Evolutionary conservation across 2,329 filamentous ascomycete species (phyloP).

Genomic region (Sclerotinia sclerotiorum): DNA sequence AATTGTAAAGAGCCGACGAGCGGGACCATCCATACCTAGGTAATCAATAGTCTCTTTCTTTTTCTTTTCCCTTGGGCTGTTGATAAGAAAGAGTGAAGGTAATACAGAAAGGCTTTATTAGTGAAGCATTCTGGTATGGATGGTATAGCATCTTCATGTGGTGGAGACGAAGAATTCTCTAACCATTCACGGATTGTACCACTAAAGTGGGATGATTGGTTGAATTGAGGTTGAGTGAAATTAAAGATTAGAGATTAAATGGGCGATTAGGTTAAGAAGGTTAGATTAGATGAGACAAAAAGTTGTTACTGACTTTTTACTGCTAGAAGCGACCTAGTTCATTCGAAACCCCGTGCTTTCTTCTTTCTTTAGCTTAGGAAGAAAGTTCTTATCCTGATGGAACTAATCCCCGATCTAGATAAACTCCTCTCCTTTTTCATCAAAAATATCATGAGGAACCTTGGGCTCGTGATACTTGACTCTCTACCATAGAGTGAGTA

Average conservation of each 20-base stretch:
- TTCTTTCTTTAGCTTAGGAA: background rate
- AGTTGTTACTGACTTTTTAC: background rate
- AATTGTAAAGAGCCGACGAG: constrained; percentile 7
- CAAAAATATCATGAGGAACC: background rate
- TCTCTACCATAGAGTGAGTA: background rate
- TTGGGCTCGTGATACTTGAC: background rate
- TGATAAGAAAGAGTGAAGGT: constrained; percentile 1
- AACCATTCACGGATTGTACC: background rate
- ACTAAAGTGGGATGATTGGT: constrained; percentile 7
- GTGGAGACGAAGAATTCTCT: constrained; percentile 7
- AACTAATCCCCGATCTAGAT: too few relatives aligned
- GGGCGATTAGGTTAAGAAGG: background rate
- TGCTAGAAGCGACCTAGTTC: background rate
- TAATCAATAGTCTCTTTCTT: background rate
- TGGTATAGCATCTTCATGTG: background rate
- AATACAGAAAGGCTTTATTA: background rate
- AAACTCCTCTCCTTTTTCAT: background rate
- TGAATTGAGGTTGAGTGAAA: background rate
- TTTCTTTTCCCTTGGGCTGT: background rate
- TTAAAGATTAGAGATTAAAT: background rate
- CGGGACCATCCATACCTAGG: background rate
- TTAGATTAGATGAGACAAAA: background rate
- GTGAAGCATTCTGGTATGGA: constrained; percentile 2
- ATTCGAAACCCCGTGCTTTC: background rate
- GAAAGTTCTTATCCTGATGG: background rate